These are phyloP conservation scores for Bacidia rubella DNA, from an alignment of 495 filamentous ascomycete genomes.

Conservation along the genomic window DNA sequence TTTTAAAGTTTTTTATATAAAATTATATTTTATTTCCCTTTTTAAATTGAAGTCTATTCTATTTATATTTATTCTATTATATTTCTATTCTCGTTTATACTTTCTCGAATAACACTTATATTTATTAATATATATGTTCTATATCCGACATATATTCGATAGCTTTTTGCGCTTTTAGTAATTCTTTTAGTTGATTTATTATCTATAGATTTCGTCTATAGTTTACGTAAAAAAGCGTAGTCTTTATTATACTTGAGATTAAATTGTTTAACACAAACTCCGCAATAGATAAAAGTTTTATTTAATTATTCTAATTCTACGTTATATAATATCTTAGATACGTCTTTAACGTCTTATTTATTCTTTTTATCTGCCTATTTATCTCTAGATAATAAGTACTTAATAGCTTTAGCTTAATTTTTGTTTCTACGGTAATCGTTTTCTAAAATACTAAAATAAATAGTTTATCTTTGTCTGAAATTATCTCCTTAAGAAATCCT, in stretches of 20 bases:
- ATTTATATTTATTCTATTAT: slow-evolving; percentile 1
- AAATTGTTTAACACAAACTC: background rate
- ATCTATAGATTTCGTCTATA: slow-evolving; percentile 1
- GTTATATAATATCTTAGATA: background rate
- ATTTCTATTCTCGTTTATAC: background rate
- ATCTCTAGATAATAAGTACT: slow-evolving; percentile 4
- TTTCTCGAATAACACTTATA: background rate
- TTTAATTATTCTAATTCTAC: background rate
- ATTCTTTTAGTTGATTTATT: background rate
- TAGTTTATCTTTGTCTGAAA: background rate
- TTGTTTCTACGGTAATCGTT: background rate
- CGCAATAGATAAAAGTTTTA: background rate
- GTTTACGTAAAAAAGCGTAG: slow-evolving; percentile 1
- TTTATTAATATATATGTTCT: background rate
- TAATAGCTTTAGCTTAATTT: background rate
- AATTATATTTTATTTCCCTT: slow-evolving; percentile 7
- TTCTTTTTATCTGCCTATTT: slow-evolving; percentile 6
- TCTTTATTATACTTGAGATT: background rate
- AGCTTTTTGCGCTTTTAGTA: background rate
- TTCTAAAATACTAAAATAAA: slow-evolving; percentile 5
- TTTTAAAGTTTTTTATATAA: slow-evolving; percentile 8
- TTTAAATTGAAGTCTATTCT: background rate
- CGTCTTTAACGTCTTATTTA: slow-evolving; percentile 1
- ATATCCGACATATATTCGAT: background rate
- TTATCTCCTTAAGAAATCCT: background rate